Base-by-base conservation (phyloP, 345 rosid species). In the Arabis hirsuta region DNA sequence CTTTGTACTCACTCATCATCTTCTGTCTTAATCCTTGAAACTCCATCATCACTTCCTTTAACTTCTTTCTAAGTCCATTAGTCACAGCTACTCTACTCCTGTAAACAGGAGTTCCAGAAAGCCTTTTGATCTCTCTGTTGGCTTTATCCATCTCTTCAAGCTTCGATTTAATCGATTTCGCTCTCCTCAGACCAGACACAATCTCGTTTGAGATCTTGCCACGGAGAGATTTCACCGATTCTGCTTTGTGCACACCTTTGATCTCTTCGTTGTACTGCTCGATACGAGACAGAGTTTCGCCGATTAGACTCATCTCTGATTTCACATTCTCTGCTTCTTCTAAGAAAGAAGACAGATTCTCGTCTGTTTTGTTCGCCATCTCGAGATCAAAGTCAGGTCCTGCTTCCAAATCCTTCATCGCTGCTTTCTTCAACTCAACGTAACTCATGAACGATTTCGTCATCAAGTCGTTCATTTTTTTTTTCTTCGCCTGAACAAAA, bases 11-110 rank as follows among this genome's bases (percentile, higher is more conserved):
- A 0, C 88, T 83, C 94, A 92, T 90, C 92, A 87, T 85, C 78
- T 80, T 90, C 82, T 90, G 97, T 71, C 99, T 84, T 65, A 90
- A 36, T n/a, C 73, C 92, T 56, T 95, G 99, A 67, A 95, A 91
- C 52, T 91, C 96, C 97, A 95, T 86, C 99, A 95, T 95, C 67
- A 95, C 79, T 80, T 90, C 94, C 80, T 83, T 91, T 2, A 95
- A 53, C 72, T 86, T 95, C 81, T 91, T 90, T 41, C 98, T 74
- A 57, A 95, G 34, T 0, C 98, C 98, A 27, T 87, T 88, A 13
- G 96, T 88, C 39, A 91, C 97, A 0, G 97, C 97, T 8, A 82
- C 67, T 74, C 99, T 78, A 3, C 98, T 88, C 69, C 97, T 69
- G 77, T 91, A 88, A 68, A 85, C 77, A 3, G 91, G 83, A 13